These are phyloP conservation scores for Olyra latifolia DNA, from an alignment of 176 grass and related monocot species.

Conservation along the genomic window DNA sequence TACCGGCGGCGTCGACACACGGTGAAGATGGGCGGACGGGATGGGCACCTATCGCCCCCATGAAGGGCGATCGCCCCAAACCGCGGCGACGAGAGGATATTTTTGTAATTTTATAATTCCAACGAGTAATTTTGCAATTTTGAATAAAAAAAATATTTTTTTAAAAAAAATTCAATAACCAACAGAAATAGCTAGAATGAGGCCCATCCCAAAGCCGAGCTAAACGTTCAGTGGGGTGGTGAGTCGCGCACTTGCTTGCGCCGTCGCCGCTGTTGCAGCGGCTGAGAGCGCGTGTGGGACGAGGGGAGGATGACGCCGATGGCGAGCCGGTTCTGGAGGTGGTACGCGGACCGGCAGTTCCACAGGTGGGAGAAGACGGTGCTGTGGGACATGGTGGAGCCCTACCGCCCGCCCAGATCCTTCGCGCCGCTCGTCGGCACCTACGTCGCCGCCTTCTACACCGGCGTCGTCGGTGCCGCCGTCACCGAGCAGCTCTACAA, in stretches of 20 bases:
- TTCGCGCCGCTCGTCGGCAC: slow-evolving; percentile 73
- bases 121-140: too few relatives aligned
- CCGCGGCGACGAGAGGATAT: too few relatives aligned
- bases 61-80: too few relatives aligned
- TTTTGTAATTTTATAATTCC: too few relatives aligned
- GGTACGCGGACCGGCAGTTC: slow-evolving; percentile 93
- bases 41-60: too few relatives aligned
- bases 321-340: slow-evolving; percentile 80
- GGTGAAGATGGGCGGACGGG: too few relatives aligned
- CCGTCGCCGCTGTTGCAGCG: slow-evolving; percentile 8
- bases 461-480: slow-evolving; percentile 71
- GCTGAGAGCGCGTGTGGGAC: not conserved
- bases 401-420: slow-evolving; percentile 70
- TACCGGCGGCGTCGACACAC: too few relatives aligned
- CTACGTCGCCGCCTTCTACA: slow-evolving; percentile 96
- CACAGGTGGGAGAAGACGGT: slow-evolving; percentile 94
- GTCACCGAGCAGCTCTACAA: slow-evolving; percentile 93
- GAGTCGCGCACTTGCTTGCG: too few relatives aligned
- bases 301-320: slow-evolving; percentile 23
- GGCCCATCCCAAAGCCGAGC: not conserved
- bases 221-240: not conserved
- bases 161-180: too few relatives aligned
- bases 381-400: slow-evolving; percentile 96
- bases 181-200: not conserved
- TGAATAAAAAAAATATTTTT: too few relatives aligned